These are phyloP conservation scores for Candida nemodendra DNA, from an alignment of 805 yeast genomes.

Conservation along the genomic window DNA sequence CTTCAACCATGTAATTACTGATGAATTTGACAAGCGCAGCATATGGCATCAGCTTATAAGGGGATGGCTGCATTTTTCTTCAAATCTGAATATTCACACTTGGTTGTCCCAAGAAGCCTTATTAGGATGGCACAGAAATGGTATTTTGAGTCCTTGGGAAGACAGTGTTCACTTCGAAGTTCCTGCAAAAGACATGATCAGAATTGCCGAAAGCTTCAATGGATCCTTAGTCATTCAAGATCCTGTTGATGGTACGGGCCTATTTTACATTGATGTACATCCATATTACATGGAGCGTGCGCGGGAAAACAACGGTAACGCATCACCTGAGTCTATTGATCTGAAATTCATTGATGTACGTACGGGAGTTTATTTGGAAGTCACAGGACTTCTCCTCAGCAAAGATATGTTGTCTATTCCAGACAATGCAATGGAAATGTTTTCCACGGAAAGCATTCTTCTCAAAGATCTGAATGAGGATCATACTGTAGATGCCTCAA, in stretches of 20 bases:
- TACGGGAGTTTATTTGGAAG: slow-evolving; percentile 58
- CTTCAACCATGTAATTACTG: slow-evolving; percentile 44
- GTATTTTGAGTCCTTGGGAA: slow-evolving; percentile 54
- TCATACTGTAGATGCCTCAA: slow-evolving; percentile 16
- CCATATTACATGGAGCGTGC: slow-evolving; percentile 51
- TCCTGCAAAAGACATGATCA: slow-evolving; percentile 45
- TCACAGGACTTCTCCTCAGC: slow-evolving; percentile 46
- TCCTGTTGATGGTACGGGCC: slow-evolving; percentile 44
- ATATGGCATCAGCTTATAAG: slow-evolving; percentile 44
- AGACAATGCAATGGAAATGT: slow-evolving; percentile 16
- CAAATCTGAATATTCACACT: slow-evolving; percentile 40
- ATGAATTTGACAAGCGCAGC: slow-evolving; percentile 40
- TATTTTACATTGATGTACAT: slow-evolving; percentile 45
- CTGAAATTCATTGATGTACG: slow-evolving; percentile 60
- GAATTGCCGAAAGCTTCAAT: slow-evolving; percentile 47
- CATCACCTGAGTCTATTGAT: slow-evolving; percentile 44
- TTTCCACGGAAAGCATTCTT: slow-evolving; percentile 19
- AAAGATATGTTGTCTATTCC: slow-evolving; percentile 16
- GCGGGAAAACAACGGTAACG: slow-evolving; percentile 44
- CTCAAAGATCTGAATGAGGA: slow-evolving; percentile 18
- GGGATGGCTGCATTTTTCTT: slow-evolving; percentile 45
- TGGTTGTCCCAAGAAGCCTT: slow-evolving; percentile 52
- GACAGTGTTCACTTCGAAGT: slow-evolving; percentile 48
- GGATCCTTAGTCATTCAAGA: slow-evolving; percentile 44
- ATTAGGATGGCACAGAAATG: slow-evolving; percentile 51